Base-by-base conservation (phyloP, 495 filamentous ascomycete species). In the Umbilicaria muhlenbergii region DNA sequence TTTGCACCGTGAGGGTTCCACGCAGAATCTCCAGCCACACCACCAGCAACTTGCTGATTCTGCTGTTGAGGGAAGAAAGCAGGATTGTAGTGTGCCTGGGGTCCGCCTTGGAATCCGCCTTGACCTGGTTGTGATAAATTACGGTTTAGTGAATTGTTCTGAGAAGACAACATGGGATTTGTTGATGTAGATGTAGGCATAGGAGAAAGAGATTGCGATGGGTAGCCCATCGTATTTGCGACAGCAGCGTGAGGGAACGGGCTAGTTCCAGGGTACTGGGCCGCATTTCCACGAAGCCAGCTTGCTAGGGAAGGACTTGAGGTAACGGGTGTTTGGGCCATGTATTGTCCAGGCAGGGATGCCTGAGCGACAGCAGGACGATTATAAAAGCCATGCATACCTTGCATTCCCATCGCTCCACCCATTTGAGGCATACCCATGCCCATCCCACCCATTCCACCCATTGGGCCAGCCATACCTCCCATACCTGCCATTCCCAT, bases 1-100 rank as follows among this genome's bases (percentile, higher is more conserved):
- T 93, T 93, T 8, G 81, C 75, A 21, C 82, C 82, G 50, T 93
- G 86, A 0, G 86, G 85, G 52, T 93, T 91, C 75, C 83, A 83
- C 50, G 70, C 72, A 24, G 74, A 79, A 47, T 73, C 74, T 32
- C 64, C 68, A 8, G 53, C 57, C 6, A 55, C 60, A 11, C 59
- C 68, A 24, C 57, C 59, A 39, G 53, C 58, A 13, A 58, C 56
- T 15, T 48, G 46, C 36, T 32, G 46, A 38, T 52, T 44, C 46
- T 77, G 74, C 51, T 78, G 74, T 44, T 69, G 67, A 43, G 65
- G 64, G 59, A 89, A 92, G 73, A 89, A 88, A 45, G 71, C 77
- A 40, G 82, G 81, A 57, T 87, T 88, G 63, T 91, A 94, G 45
- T 74, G 75, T 11, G 75, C 67, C 53, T 76, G 76, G 56, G 70